These are phyloP conservation scores for Euphrasia confusa DNA, from an alignment of 257 asterid genomes.

Conservation along the genomic window DNA sequence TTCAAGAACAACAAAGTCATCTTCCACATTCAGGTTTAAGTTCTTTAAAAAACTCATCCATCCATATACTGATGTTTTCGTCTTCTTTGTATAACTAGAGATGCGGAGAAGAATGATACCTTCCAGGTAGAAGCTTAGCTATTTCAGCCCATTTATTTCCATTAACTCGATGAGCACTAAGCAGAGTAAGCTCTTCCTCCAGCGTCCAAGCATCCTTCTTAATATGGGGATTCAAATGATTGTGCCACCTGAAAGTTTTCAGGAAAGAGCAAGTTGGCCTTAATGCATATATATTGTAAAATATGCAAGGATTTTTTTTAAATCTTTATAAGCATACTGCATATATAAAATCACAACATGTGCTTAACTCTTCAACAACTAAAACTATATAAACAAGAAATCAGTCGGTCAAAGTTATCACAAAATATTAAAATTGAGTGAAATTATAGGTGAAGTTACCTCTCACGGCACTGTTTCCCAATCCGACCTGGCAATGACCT, in stretches of 20 bases:
- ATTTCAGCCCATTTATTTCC: conserved; percentile 99
- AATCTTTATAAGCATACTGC: conserved; percentile 6
- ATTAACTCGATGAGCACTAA: conserved; percentile 73
- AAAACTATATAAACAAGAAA: conserved; percentile 8
- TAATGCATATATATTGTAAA: conserved; percentile 4
- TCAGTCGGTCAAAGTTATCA: neutral
- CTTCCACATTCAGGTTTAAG: conserved; percentile 9
- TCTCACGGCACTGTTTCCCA: conserved; percentile 99
- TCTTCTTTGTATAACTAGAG: conserved; percentile 13
- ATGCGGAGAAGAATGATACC: conserved; percentile 44
- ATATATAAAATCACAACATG: neutral
- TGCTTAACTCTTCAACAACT: neutral
- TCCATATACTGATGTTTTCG: conserved; percentile 15
- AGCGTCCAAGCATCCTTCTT: conserved; percentile 94
- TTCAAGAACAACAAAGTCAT: conserved; percentile 10
- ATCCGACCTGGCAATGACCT: conserved; percentile 94
- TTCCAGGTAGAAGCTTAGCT: conserved; percentile 94
- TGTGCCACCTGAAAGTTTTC: conserved; percentile 81
- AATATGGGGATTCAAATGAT: conserved; percentile 93
- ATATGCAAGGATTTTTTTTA: conserved; percentile 13
- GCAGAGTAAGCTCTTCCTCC: conserved; percentile 89
- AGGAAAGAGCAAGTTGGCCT: neutral
- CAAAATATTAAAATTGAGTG: conserved; percentile 8
- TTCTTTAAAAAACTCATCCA: conserved; percentile 9
- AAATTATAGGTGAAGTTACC: conserved; percentile 44